phyloP scores from a whole-genome alignment of 2,329 filamentous ascomycete species.

The Xylariaceae sp. region DNA sequence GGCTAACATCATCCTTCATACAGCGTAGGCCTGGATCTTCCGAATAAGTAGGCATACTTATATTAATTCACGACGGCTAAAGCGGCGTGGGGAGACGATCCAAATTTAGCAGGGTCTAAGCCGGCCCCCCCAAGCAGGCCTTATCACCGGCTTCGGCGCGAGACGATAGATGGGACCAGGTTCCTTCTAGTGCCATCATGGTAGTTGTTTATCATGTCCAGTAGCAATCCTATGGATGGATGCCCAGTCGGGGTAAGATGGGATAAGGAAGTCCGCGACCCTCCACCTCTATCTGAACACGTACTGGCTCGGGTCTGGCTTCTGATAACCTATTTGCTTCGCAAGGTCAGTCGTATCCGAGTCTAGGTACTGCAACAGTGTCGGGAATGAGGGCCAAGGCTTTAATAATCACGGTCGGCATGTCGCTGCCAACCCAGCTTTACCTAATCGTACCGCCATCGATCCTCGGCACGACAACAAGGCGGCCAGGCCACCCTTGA shows the following conservation, averaged over 20 bases:
- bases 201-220: background rate
- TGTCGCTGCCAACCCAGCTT: background rate
- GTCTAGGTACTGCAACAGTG: too few species aligned
- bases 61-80: slow-evolving; percentile 3
- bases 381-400: background rate
- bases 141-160: slow-evolving; percentile 21
- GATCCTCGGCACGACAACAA: slow-evolving; percentile 14
- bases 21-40: background rate
- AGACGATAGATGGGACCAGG: background rate
- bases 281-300: too few species aligned
- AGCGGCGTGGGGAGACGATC: slow-evolving; percentile 7
- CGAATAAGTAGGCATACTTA: background rate
- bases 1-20: background rate
- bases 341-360: too few species aligned
- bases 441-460: slow-evolving; percentile 10
- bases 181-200: background rate
- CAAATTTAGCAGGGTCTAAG: background rate
- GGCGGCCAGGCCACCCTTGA: slow-evolving; percentile 3
- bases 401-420: background rate
- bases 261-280: too few species aligned
- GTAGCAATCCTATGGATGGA: slow-evolving; percentile 1
- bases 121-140: background rate
- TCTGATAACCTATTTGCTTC: too few species aligned
- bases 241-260: background rate
- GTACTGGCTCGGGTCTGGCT: too few species aligned